Conservation (phyloP, 306 rosid genomes). For the Alnus rubra region DNA sequence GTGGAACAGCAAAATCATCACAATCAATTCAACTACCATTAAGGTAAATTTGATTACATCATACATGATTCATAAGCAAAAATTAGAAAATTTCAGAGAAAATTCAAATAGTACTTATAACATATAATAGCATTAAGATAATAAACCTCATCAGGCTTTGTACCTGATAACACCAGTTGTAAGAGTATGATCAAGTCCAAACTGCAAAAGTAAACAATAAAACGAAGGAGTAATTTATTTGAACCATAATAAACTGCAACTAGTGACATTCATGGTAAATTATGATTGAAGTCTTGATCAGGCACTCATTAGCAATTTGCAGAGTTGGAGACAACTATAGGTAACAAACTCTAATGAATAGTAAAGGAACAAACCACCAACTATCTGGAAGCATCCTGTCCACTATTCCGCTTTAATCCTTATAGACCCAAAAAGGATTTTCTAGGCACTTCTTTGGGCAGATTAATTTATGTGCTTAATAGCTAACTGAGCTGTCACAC, state of each 20-base stretch:
- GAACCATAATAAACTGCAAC: constrained; percentile 18
- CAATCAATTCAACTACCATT: neutral
- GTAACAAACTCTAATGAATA: constrained; percentile 6
- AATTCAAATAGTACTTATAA: neutral
- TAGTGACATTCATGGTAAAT: constrained; percentile 12
- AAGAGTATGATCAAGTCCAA: constrained; percentile 98
- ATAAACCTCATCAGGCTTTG: constrained; percentile 15
- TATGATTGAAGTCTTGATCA: neutral
- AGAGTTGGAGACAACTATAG: constrained; percentile 23
- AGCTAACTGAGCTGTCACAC: neutral
- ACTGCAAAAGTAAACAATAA: constrained; percentile 55
- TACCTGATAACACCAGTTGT: constrained; percentile 97
- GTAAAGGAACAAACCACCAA: neutral
- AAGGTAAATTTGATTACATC: neutral
- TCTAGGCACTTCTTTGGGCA: neutral
- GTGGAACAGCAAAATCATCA: neutral
- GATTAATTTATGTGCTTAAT: neutral
- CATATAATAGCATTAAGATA: constrained; percentile 3
- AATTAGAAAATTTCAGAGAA: neutral
- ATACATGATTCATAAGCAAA: neutral
- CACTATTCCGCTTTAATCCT: neutral
- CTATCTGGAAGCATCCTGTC: neutral
- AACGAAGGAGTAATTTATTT: constrained; percentile 15
- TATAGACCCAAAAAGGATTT: neutral
- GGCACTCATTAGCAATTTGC: neutral